Base-by-base conservation (phyloP, 2,329 filamentous ascomycete species). In the Aspergillus intermedius region DNA sequence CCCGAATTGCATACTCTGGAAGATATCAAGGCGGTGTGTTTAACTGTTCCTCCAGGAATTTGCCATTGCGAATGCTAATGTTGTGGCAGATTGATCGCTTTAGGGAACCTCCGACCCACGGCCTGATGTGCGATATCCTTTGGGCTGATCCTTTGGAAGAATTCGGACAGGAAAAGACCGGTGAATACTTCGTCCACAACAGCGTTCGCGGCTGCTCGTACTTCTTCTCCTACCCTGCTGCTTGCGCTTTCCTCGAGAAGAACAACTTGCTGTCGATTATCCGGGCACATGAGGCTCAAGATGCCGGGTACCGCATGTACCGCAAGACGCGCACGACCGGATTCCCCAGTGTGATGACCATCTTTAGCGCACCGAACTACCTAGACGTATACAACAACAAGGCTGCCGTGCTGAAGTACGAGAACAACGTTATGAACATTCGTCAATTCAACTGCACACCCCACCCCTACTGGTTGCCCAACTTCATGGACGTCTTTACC, bases 341-440 rank as follows among this genome's bases (percentile, higher is more conserved):
- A 2, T 98, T 98, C 75, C 93, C 93, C 19, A 96, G 91, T 74
- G 93, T 98, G 55, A 98, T 98, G 93, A 98, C 93, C 59, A 98
- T 98, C 63, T 98, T 98, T 79, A 97, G 91, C 41, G 93, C 93
- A 1, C 93, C 93, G 34, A 98, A 98, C 73, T 98, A 98, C 68
- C 83, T 98, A 55, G 93, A 98, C 64, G 91, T 98, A 34, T 98
- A 98, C 75, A 98, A 98, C 82, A 98, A 98, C 80, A 98, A 98
- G 77, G 93, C 93, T 2, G 93, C 93, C 0, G 93, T 98, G 37
- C 77, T 98, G 62, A 98, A 98, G 75, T 98, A 98, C 69, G 93
- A 98, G 75, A 98, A 98, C 74, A 98, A 98, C 65, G 93, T 98
- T 53, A 98, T 98, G 93, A 98, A 98, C 77, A 98, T 98, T 66